Evolutionary conservation across 116 monocot genomes (phyloP).

Genomic region (Dioscorea cayenensis): DNA sequence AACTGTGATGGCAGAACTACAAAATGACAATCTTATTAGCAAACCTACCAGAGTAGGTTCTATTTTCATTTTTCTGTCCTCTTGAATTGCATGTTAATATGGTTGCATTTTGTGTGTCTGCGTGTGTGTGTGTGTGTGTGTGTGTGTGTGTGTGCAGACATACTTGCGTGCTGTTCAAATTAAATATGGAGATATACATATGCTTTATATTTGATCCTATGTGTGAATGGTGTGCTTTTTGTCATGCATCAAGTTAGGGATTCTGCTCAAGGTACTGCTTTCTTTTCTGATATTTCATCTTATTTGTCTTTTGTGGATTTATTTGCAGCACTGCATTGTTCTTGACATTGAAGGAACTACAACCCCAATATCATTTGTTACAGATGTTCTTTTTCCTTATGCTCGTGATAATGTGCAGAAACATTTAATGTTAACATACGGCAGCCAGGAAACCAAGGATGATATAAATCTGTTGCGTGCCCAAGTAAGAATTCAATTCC

Average conservation of each 20-base stretch:
- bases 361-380: slow-evolving; percentile 92
- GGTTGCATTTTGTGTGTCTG: too few species aligned
- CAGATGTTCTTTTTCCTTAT: slow-evolving; percentile 89
- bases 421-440: slow-evolving; percentile 68
- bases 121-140: too few species aligned
- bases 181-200: too few species aligned
- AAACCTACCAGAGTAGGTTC: slow-evolving; percentile 52
- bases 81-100: too few species aligned
- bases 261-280: not conserved
- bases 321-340: slow-evolving; percentile 67
- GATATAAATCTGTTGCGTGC: slow-evolving; percentile 76
- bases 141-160: too few species aligned
- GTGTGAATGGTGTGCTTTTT: too few species aligned
- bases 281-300: not conserved
- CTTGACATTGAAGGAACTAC: slow-evolving; percentile 97
- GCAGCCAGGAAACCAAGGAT: slow-evolving; percentile 74
- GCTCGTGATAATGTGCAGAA: slow-evolving; percentile 78
- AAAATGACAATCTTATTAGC: slow-evolving; percentile 25
- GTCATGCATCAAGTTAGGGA: too few species aligned
- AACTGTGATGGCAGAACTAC: slow-evolving; percentile 21
- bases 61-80: too few species aligned
- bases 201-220: too few species aligned
- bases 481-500: slow-evolving; percentile 41
- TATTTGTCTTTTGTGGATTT: not conserved
- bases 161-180: too few species aligned